Base-by-base conservation (phyloP, 2,329 filamentous ascomycete species). In the Colletotrichum endophyticum region DNA sequence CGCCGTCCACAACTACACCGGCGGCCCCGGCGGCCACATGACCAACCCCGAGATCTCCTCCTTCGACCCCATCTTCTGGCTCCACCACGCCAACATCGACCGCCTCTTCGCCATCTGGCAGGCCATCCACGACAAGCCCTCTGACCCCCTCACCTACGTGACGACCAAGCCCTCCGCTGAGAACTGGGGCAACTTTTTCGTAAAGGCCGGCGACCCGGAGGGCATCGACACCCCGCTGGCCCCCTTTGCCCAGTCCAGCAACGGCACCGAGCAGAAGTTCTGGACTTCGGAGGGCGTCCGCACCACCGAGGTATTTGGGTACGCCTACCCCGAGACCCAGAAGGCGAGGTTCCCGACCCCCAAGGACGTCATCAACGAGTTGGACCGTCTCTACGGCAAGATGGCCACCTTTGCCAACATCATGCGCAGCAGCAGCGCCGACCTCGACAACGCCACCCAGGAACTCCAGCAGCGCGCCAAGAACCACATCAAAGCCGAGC, bases 21-120 rank as follows among this genome's bases (percentile, higher is more conserved):
- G 83, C 4, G 82, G 81, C 15, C 11, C 0, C 59, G 76, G 79
- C 19, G 91, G 83, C 6, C 82, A 88, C 76, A 88, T 89, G 79
- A 76, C 87, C 6, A 88, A 87, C 75, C 86, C 88, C 15, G 86
- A 89, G 36, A 90, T 90, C 75, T 90, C 92, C 13, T 88, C 90
- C 0, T 94, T 92, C 80, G 93, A 94, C 80, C 92, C 92, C 0
- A 83, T 91, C 11, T 94, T 93, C 82, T 92, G 88, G 88, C 84
- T 94, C n/a, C 70, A 75, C 30, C 67, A 74, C 67, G 49, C 56
- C 61, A 77, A 77, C 56, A 64, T 77, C 62, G 75, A 77, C 72
- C 75, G 75, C 11, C 39, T 77, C 3, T 71, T 75, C 28, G 72
- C 75, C 27, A 77, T 77, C 56, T 77, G 75, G 75, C 75, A 77